A percentile compares a stretch with the other conserved stretches of the same genome.
These are phyloP conservation scores for Cordyceps farinosa DNA, from an alignment of 2,329 filamentous ascomycete genomes.

Conservation along the genomic window DNA sequence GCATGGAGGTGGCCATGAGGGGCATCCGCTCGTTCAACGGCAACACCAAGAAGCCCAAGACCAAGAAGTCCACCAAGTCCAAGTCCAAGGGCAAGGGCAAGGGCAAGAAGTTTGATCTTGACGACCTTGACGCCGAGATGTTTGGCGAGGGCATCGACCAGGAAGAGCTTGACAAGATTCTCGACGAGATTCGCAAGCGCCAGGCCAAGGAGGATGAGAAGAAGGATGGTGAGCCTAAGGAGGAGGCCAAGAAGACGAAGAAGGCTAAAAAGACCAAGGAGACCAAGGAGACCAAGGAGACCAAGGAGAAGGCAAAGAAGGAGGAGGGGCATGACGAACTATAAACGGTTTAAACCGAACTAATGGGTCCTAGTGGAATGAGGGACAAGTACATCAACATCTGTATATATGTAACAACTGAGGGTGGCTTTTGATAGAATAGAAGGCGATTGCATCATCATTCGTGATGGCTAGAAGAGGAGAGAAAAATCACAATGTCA, in stretches of 20 bases:
- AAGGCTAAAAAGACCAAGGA: conserved; percentile 20
- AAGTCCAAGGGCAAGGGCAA: conserved; percentile 24
- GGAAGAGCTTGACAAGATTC: conserved; percentile 51
- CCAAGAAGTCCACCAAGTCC: conserved; percentile 29
- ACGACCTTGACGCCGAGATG: conserved; percentile 31
- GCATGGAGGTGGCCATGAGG: conserved; percentile 68
- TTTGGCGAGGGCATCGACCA: conserved; percentile 33
- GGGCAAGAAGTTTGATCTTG: conserved; percentile 34
- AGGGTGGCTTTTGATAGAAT: conserved; percentile 4
- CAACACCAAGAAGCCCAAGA: conserved; percentile 41
- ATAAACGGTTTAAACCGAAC: background rate
- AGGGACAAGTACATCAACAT: background rate
- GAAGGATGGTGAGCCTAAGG: conserved; percentile 24
- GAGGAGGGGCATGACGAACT: conserved; percentile 15
- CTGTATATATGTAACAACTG: conserved; percentile 19
- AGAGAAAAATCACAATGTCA: background rate
- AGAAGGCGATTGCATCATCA: background rate
- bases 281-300: conserved; percentile 20
- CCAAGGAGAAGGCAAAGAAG: conserved; percentile 4
- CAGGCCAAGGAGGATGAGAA: conserved; percentile 29
- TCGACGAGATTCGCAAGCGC: conserved; percentile 33
- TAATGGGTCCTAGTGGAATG: background rate
- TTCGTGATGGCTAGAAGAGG: background rate
- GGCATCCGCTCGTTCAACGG: conserved; percentile 56
- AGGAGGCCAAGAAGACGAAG: conserved; percentile 11